These are phyloP conservation scores for Monilinia aucupariae DNA, from an alignment of 2,329 filamentous ascomycete genomes.

Conservation along the genomic window DNA sequence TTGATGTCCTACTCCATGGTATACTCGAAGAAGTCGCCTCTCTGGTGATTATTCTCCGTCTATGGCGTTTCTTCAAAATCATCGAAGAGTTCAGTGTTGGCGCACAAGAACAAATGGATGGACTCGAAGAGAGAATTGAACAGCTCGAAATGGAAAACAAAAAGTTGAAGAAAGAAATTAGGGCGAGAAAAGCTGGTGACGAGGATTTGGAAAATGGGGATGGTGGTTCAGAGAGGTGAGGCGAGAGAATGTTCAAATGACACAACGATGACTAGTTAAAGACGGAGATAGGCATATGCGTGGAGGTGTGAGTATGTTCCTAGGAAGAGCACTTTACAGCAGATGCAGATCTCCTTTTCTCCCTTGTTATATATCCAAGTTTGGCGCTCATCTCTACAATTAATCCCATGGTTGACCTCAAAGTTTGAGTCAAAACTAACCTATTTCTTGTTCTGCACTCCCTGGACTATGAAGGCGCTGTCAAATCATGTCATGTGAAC, in stretches of 20 bases:
- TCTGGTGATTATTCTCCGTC: constrained; percentile 59
- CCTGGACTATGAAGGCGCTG: no score
- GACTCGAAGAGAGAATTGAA: constrained; percentile 48
- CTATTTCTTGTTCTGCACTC: neutral
- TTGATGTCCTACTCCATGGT: constrained; percentile 57
- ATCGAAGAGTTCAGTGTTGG: constrained; percentile 62
- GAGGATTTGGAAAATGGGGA: constrained; percentile 18
- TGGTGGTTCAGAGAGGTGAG: neutral
- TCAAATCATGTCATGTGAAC: neutral
- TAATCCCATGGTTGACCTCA: neutral
- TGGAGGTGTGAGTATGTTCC: neutral
- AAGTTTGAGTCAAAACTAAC: neutral
- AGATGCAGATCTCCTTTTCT: neutral
- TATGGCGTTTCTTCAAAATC: constrained; percentile 67
- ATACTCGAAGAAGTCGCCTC: constrained; percentile 58
- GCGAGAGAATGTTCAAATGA: neutral
- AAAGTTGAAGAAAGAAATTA: constrained; percentile 44
- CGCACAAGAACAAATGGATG: constrained; percentile 57
- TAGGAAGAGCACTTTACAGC: neutral
- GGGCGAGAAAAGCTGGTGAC: constrained; percentile 22
- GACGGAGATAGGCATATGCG: neutral
- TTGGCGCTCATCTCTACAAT: neutral
- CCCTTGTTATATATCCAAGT: neutral
- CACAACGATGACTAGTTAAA: neutral
- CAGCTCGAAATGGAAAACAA: constrained; percentile 46